Evolutionary conservation across 2,329 filamentous ascomycete species (phyloP).

Genomic region (Rutstroemia sydowiana): DNA sequence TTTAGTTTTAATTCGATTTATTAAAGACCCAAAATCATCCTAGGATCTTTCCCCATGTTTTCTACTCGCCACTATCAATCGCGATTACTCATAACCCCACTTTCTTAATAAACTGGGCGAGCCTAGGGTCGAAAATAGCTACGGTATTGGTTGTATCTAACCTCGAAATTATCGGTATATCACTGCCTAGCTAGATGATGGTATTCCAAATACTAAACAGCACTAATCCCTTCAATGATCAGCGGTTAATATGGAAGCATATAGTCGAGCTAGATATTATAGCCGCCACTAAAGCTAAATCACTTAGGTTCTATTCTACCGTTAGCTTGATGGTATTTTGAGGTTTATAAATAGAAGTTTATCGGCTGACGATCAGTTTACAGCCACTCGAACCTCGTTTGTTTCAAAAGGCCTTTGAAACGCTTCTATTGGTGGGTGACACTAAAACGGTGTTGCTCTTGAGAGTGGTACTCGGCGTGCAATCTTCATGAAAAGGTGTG

Average conservation of each 20-base stretch:
- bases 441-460: not conserved
- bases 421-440: not conserved
- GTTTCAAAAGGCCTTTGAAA: conserved; percentile 10
- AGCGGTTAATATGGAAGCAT: not conserved
- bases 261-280: not conserved
- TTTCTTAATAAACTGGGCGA: not conserved
- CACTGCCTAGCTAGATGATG: not conserved
- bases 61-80: not conserved
- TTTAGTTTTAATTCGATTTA: not conserved
- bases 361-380: not conserved
- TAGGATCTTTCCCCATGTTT: not conserved
- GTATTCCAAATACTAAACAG: not conserved
- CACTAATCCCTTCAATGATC: not conserved
- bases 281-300: not conserved
- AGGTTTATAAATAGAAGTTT: not conserved
- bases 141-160: too few relatives aligned
- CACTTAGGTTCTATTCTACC: not conserved
- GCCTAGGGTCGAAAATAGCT: too few relatives aligned
- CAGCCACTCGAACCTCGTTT: conserved; percentile 3
- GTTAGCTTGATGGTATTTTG: not conserved
- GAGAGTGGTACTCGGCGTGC: not conserved
- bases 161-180: too few relatives aligned
- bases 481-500: not conserved
- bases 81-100: not conserved
- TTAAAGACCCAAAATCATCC: not conserved